Evolutionary conservation across 192 early-diverging fungal genomes (phyloP).

Genomic region (Backusella morwellensis): DNA sequence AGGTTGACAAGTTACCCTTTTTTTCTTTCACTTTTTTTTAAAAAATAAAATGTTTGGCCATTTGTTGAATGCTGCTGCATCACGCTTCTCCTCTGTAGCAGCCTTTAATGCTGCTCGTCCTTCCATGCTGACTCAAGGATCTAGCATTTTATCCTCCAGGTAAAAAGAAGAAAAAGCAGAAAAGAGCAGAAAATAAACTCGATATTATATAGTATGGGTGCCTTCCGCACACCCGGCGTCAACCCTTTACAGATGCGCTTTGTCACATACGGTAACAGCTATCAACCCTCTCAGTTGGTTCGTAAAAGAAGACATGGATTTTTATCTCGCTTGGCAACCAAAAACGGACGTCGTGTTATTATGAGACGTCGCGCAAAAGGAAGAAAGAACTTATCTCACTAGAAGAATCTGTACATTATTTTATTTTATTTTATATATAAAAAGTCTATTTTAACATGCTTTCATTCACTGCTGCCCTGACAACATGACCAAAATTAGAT

Average conservation of each 20-base stretch:
- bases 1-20: not conserved
- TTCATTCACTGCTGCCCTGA: not conserved
- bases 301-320: slow-evolving; percentile 94
- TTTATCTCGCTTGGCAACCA: slow-evolving; percentile 74
- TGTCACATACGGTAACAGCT: slow-evolving; percentile 85
- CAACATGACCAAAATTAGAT: not conserved
- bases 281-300: slow-evolving; percentile 88
- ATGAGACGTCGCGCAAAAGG: slow-evolving; percentile 82
- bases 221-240: not conserved
- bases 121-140: not conserved
- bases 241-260: slow-evolving; percentile 60
- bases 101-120: not conserved
- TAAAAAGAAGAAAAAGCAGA: not conserved
- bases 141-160: slow-evolving; percentile 13
- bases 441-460: not conserved
- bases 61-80: slow-evolving; percentile 11
- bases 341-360: slow-evolving; percentile 76
- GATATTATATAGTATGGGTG: not conserved
- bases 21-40: not conserved
- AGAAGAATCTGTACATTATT: slow-evolving; percentile 16
- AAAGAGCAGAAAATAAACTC: too few species aligned
- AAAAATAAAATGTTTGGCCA: slow-evolving; percentile 14
- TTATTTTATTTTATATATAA: too few species aligned
- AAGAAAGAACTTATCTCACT: slow-evolving; percentile 83
- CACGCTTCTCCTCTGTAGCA: not conserved